Conservation (phyloP, 2,329 filamentous ascomycete genomes). For the Didymella exigua region DNA sequence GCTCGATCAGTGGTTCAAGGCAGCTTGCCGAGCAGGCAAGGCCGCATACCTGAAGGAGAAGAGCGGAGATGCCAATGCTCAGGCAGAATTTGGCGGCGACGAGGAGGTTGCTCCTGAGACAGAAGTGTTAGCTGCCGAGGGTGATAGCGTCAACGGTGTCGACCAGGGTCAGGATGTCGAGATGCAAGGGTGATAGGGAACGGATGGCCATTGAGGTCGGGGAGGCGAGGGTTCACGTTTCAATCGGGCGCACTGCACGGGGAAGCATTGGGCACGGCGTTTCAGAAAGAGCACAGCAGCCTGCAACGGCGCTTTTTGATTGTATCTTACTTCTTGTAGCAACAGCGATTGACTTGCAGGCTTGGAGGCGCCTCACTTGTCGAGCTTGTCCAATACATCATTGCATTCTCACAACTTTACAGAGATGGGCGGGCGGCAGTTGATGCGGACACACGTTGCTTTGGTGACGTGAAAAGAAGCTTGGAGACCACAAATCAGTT, state of each 20-base stretch:
- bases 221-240: conserved; percentile 17
- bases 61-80: conserved; percentile 24
- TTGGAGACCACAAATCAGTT: not conserved
- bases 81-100: conserved; percentile 9
- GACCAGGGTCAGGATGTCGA: conserved; percentile 37
- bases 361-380: not conserved
- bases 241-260: conserved; percentile 26
- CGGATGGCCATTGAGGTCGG: conserved; percentile 7
- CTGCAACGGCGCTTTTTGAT: conserved; percentile 18
- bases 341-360: not conserved
- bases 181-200: conserved; percentile 39
- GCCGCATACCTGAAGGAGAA: conserved; percentile 33
- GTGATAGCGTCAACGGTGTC: conserved; percentile 32
- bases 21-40: conserved; percentile 48
- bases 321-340: conserved; percentile 5
- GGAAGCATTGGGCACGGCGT: conserved; percentile 37
- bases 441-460: not conserved
- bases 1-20: conserved; percentile 71
- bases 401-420: not conserved
- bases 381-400: not conserved
- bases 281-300: conserved; percentile 24
- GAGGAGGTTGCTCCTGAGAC: conserved; percentile 6
- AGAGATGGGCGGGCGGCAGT: not conserved
- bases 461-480: not conserved
- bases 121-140: conserved; percentile 25